Evolutionary conservation across 2,329 filamentous ascomycete species (phyloP), one percentile per base, ranked within the genome.

Genomic region (Hypocrella siamensis): DNA sequence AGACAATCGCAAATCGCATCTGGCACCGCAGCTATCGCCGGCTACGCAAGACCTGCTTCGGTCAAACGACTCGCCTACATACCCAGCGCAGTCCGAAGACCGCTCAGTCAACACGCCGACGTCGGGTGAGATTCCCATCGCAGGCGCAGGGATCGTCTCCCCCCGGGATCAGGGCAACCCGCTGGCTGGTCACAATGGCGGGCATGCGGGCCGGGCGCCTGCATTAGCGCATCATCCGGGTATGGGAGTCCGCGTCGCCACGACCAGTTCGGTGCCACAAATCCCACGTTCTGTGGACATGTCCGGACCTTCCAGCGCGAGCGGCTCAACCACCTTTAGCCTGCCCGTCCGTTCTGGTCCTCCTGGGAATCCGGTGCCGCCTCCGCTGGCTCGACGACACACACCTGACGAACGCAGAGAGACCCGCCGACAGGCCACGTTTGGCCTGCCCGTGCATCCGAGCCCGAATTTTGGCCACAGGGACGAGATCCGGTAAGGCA

Each of bases 1-100:
- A 45, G 82, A 94, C 55, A 93, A 94, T 56, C 82, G 90, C 51
- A 93, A 93, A 56, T 93, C 86, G 18, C 88, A 94, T 52, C 69
- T 94, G 24, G 81, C 77, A 12, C 84, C 85, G 21, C 77, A 81
- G 46, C 63, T 81, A 26, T 82, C 79, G 9, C 83, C 85, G 1
- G 72, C 80, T 7, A 83, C 81, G 2, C 76, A 82, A 48, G 79
- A 83, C 9, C 67, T 88, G 21, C 67, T 85, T 30, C 73, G 78
- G 36, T 68, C 68, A 17, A 64, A 58, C 42, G 71, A 76, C 43
- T 76, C 71, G 9, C 69, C 73, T 6, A 70, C 60, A 37, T 52
- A 48, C 50, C 42, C 50, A 40, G 35, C 49, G 42, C 45, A 57
- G 40, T 37, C 54, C 45, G 50, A 62, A 31, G 58, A 63, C 30